Conservation (phyloP, 768 basidiomycete species). For the Hygrophoropsis aurantiaca region DNA sequence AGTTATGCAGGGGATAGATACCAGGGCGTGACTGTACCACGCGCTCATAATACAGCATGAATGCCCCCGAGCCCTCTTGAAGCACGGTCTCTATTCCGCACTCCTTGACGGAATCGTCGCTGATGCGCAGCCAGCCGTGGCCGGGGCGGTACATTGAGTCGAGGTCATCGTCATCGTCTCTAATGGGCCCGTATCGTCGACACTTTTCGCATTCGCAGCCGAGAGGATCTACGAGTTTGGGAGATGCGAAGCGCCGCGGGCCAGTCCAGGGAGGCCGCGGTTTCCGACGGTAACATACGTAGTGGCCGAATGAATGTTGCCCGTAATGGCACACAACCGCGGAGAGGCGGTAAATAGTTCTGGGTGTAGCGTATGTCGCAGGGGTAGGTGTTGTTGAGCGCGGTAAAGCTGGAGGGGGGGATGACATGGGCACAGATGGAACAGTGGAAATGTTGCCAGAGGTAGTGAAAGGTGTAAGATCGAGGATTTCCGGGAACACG, state of each 20-base stretch:
- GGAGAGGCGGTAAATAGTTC: slow-evolving; percentile 81
- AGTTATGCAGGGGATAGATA: slow-evolving; percentile 30
- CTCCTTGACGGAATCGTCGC: slow-evolving; percentile 80
- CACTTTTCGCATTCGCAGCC: slow-evolving; percentile 50
- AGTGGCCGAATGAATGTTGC: slow-evolving; percentile 91
- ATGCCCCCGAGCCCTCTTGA: slow-evolving; percentile 69
- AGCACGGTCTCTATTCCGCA: slow-evolving; percentile 74
- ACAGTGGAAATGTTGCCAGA: slow-evolving; percentile 71
- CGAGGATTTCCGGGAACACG: slow-evolving; percentile 82
- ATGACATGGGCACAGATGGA: slow-evolving; percentile 71
- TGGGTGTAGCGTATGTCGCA: slow-evolving; percentile 47
- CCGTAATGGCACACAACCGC: slow-evolving; percentile 94
- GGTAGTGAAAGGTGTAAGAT: slow-evolving; percentile 86
- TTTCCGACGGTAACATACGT: slow-evolving; percentile 86
- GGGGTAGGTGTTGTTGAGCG: slow-evolving; percentile 59
- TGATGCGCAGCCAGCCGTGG: slow-evolving; percentile 83
- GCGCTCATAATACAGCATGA: slow-evolving; percentile 95
- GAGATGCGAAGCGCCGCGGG: slow-evolving; percentile 38
- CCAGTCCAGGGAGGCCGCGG: slow-evolving; percentile 51
- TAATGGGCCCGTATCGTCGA: slow-evolving; percentile 48
- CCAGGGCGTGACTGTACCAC: slow-evolving; percentile 40
- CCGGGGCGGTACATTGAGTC: slow-evolving; percentile 40
- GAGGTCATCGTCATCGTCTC: slow-evolving; percentile 50
- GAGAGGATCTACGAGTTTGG: slow-evolving; percentile 40
- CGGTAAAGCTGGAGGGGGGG: slow-evolving; percentile 48